phyloP scores from a whole-genome alignment of 1,284 basidiomycete genomes.

The Ceratobasidium sp. region DNA sequence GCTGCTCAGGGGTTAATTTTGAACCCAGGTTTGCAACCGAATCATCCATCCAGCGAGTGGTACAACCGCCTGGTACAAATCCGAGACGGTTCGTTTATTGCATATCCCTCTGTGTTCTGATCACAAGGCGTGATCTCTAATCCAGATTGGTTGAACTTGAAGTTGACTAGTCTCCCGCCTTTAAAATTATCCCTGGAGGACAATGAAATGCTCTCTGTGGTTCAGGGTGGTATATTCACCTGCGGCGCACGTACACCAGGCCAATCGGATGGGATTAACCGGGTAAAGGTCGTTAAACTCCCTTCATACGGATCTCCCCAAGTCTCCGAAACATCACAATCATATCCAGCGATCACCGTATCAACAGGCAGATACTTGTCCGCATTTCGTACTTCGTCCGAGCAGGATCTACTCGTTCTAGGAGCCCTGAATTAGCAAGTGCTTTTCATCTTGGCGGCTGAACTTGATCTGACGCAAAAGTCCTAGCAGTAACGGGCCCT shows the following conservation, averaged over 20 bases:
- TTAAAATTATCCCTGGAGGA: conserved; percentile 33
- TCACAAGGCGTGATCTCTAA: neutral
- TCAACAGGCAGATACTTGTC: conserved; percentile 28
- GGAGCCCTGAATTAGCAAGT: conserved; percentile 28
- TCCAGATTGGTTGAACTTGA: conserved; percentile 34
- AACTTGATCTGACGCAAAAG: conserved; percentile 6
- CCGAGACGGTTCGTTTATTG: conserved; percentile 27
- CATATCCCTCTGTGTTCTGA: neutral
- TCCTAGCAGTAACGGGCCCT: conserved; percentile 20
- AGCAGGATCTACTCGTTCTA: conserved; percentile 29
- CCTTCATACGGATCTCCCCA: too few relatives aligned
- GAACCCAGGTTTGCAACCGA: conserved; percentile 23
- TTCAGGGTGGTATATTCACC: conserved; percentile 38
- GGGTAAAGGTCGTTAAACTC: conserved; percentile 30
- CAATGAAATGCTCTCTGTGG: conserved; percentile 31
- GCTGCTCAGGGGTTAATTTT: conserved; percentile 20
- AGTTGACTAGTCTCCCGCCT: conserved; percentile 14
- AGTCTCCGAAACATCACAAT: neutral
- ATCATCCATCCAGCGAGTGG: conserved; percentile 14
- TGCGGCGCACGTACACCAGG: conserved; percentile 31
- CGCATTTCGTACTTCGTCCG: conserved; percentile 23
- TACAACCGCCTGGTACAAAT: conserved; percentile 6
- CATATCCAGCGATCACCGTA: conserved; percentile 13
- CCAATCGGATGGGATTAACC: conserved; percentile 22
- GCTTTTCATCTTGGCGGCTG: neutral